These are phyloP conservation scores for Penicillium sp. DNA, from an alignment of 2,329 filamentous ascomycete species.

Conservation along the genomic window DNA sequence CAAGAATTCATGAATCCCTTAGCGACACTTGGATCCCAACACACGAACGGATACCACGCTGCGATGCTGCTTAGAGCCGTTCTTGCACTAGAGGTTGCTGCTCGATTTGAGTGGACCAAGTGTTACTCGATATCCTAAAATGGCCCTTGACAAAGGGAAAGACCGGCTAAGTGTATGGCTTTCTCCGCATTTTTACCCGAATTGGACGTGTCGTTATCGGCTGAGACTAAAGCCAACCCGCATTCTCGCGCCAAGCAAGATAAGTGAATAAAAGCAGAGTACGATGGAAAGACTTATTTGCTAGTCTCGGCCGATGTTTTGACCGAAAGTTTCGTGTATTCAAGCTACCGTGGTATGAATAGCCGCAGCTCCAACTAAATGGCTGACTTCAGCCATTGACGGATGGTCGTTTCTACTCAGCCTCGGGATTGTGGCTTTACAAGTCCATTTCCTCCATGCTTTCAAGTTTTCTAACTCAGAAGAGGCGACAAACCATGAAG, in stretches of 20 bases:
- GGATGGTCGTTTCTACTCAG: too few species aligned
- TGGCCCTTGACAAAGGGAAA: not conserved
- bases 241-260: not conserved
- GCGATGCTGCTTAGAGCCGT: not conserved
- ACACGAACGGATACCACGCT: not conserved
- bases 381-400: too few species aligned
- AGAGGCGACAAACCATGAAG: too few species aligned
- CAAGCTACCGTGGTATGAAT: too few species aligned
- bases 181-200: conserved; percentile 20
- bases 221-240: not conserved
- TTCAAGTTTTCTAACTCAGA: too few species aligned
- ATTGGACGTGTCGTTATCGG: conserved; percentile 10
- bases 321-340: too few species aligned
- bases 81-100: conserved; percentile 6
- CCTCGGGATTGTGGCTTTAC: too few species aligned
- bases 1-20: not conserved
- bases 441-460: too few species aligned
- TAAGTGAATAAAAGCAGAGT: not conserved
- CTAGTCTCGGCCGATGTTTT: too few species aligned
- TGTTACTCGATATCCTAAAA: not conserved
- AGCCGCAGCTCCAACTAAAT: too few species aligned
- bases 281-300: not conserved
- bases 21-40: not conserved
- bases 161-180: not conserved
- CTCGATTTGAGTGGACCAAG: conserved; percentile 3